phyloP scores from a whole-genome alignment of 805 yeast species.

The Vanderwaltozyma polyspora region DNA sequence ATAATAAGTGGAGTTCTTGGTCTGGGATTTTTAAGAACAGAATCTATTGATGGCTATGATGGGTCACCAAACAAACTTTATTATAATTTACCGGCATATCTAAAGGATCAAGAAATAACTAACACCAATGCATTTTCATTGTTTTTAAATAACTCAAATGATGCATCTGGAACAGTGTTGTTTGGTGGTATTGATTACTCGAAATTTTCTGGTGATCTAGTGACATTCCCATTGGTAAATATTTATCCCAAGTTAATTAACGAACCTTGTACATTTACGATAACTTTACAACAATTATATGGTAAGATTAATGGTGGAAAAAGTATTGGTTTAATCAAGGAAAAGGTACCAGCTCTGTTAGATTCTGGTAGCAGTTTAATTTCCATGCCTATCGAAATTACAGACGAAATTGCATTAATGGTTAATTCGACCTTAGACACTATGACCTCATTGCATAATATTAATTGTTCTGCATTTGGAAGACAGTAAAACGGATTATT shows the following conservation, averaged over 20 bases:
- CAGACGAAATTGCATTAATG: constrained; percentile 22
- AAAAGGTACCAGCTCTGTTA: constrained; percentile 30
- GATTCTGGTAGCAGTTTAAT: constrained; percentile 52
- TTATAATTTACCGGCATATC: constrained; percentile 49
- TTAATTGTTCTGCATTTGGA: constrained; percentile 30
- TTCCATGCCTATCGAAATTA: constrained; percentile 31
- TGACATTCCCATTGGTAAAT: constrained; percentile 40
- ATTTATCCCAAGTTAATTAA: constrained; percentile 18
- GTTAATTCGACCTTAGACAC: constrained; percentile 29
- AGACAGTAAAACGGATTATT: constrained; percentile 11
- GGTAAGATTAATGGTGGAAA: neutral
- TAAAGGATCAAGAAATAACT: constrained; percentile 43
- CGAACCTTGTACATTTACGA: constrained; percentile 33
- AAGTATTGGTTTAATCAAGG: neutral
- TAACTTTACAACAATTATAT: constrained; percentile 34
- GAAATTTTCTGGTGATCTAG: constrained; percentile 40
- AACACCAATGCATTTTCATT: constrained; percentile 45
- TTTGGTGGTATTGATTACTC: constrained; percentile 56
- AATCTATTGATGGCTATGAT: constrained; percentile 27
- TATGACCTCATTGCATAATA: constrained; percentile 29
- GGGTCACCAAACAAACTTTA: constrained; percentile 28
- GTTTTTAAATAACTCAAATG: constrained; percentile 34
- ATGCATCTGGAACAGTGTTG: constrained; percentile 37
- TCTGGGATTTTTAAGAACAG: constrained; percentile 54
- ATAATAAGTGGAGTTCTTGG: constrained; percentile 51